A percentile compares a stretch with the other conserved stretches of the same genome.
Evolutionary conservation across 225 moss, liverwort and hornwort genomes (phyloP).

Genomic region (Ulota crispa): DNA sequence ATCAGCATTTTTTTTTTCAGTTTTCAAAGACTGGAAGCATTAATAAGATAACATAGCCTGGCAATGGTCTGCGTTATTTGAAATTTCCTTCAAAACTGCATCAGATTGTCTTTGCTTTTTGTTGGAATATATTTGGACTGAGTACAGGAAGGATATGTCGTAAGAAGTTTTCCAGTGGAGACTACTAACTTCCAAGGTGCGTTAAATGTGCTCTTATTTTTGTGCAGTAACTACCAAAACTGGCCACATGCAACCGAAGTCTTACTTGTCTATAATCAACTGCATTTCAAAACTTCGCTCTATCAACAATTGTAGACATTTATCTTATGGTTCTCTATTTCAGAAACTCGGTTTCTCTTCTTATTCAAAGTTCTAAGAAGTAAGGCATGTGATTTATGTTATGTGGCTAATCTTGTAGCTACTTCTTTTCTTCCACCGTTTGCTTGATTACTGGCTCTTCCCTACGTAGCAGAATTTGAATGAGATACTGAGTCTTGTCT

Average conservation of each 20-base stretch:
- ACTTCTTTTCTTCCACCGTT: neutral
- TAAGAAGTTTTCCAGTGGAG: neutral
- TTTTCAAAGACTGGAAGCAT: neutral
- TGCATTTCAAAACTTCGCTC: neutral
- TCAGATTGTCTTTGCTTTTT: neutral
- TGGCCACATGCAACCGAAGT: neutral
- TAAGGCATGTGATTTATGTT: neutral
- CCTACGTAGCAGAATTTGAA: neutral
- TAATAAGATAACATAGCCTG: constrained; percentile 3
- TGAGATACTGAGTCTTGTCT: neutral
- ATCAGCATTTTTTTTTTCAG: constrained; percentile 9
- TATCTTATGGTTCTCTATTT: neutral
- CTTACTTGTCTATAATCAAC: neutral
- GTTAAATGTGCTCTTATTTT: neutral
- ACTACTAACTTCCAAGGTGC: constrained; percentile 2
- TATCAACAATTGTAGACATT: neutral
- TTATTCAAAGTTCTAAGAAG: neutral
- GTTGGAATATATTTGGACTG: neutral
- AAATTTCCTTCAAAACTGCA: neutral
- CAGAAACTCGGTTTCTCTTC: neutral
- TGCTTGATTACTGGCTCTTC: neutral
- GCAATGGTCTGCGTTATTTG: neutral
- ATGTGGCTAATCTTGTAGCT: neutral
- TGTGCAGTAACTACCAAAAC: neutral
- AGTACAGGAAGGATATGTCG: neutral